These are phyloP conservation scores for Xanthoconium purpureum DNA, from an alignment of 768 basidiomycete genomes.

Conservation along the genomic window DNA sequence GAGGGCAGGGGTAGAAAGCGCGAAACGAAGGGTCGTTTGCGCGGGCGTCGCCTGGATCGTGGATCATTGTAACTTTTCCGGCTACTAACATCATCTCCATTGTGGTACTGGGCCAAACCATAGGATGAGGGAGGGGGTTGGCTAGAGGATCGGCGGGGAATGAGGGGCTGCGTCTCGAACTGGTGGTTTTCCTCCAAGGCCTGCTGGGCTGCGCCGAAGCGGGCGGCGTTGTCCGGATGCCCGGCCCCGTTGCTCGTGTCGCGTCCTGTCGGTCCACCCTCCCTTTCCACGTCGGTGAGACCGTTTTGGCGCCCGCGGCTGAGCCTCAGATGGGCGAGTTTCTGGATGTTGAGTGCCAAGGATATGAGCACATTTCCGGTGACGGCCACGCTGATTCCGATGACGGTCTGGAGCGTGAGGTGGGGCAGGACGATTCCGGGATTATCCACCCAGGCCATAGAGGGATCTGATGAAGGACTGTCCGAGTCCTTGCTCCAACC, in stretches of 20 bases:
- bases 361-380: slow-evolving; percentile 86
- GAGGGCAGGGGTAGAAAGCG: slow-evolving; percentile 35
- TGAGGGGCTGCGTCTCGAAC: slow-evolving; percentile 29
- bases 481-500: no score
- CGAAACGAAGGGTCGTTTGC: slow-evolving; percentile 33
- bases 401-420: slow-evolving; percentile 52
- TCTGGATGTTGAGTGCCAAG: slow-evolving; percentile 89
- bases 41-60: slow-evolving; percentile 21
- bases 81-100: slow-evolving; percentile 28
- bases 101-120: slow-evolving; percentile 9
- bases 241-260: neutral
- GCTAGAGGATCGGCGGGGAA: slow-evolving; percentile 25
- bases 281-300: slow-evolving; percentile 10
- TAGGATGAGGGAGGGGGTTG: slow-evolving; percentile 20
- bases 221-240: slow-evolving; percentile 1
- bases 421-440: slow-evolving; percentile 47
- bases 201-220: slow-evolving; percentile 8
- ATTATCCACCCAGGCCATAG: slow-evolving; percentile 18
- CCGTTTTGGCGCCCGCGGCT: slow-evolving; percentile 37
- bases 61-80: slow-evolving; percentile 22
- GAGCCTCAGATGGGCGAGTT: slow-evolving; percentile 79
- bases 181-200: slow-evolving; percentile 4
- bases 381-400: slow-evolving; percentile 83
- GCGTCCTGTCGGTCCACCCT: slow-evolving; percentile 4
- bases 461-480: neutral